Conservation (phyloP, 2,329 filamentous ascomycete species). For the Hypoxylon sp. region DNA sequence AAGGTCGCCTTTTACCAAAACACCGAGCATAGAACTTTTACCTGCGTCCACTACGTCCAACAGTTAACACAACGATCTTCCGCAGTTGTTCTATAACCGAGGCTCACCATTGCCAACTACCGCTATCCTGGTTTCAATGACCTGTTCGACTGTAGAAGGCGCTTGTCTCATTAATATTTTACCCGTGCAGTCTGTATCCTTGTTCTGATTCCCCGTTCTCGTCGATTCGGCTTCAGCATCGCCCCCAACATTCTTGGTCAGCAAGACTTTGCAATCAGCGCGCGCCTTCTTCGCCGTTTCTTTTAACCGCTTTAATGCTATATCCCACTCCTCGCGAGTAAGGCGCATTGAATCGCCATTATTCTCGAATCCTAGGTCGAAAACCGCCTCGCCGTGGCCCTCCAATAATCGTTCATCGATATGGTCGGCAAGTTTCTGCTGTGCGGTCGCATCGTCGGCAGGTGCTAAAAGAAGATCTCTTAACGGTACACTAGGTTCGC, state of each 20-base stretch:
- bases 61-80: constrained; percentile 33
- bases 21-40: constrained; percentile 95
- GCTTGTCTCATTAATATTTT: constrained; percentile 86
- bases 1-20: constrained; percentile 93
- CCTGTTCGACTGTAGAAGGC: constrained; percentile 82
- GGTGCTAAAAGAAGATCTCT: constrained; percentile 81
- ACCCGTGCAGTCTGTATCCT: constrained; percentile 83
- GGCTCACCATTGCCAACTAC: constrained; percentile 90
- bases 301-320: constrained; percentile 76
- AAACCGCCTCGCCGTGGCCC: constrained; percentile 89
- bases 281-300: constrained; percentile 74
- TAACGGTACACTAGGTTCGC: constrained; percentile 75
- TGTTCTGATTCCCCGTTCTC: constrained; percentile 63
- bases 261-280: constrained; percentile 84
- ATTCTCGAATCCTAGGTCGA: constrained; percentile 93
- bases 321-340: constrained; percentile 80
- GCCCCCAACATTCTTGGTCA: constrained; percentile 92
- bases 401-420: constrained; percentile 81
- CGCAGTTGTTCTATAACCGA: constrained; percentile 31
- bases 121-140: constrained; percentile 95
- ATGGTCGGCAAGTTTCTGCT: constrained; percentile 75
- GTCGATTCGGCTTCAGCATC: constrained; percentile 77
- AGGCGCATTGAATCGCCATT: constrained; percentile 89
- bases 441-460: constrained; percentile 69
- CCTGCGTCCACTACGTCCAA: constrained; percentile 83